phyloP scores from a whole-genome alignment of 2,329 filamentous ascomycete genomes.

The Lomentospora prolificans region DNA sequence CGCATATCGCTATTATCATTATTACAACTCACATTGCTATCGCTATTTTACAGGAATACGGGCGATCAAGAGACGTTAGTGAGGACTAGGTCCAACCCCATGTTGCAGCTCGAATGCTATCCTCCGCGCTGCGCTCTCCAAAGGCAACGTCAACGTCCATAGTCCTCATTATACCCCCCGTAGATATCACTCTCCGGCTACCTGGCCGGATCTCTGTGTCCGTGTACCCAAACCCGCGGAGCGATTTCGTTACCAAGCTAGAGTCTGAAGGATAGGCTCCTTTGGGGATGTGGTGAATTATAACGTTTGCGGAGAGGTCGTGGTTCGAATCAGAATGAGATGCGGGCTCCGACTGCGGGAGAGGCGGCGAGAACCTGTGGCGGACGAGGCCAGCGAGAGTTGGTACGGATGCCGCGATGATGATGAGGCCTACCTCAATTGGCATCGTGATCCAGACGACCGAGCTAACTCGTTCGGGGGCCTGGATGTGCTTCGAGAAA shows the following conservation, averaged over 20 bases:
- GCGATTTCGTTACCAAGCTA: not conserved
- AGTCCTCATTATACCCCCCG: not conserved
- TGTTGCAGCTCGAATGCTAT: not conserved
- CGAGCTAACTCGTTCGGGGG: not conserved
- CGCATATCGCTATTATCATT: too few relatives aligned
- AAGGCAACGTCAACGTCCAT: not conserved
- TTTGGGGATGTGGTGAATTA: not conserved
- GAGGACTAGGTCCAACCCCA: not conserved
- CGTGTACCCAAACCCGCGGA: not conserved
- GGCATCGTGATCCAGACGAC: not conserved
- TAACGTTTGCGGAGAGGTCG: not conserved
- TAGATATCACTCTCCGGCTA: not conserved
- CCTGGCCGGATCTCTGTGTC: not conserved
- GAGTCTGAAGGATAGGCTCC: not conserved
- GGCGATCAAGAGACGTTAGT: not conserved
- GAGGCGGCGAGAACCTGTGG: not conserved
- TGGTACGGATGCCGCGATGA: not conserved
- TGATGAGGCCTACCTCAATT: constrained; percentile 1
- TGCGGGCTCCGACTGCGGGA: not conserved
- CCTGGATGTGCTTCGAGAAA: not conserved
- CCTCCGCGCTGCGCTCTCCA: not conserved
- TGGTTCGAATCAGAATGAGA: not conserved
- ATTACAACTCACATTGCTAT: too few relatives aligned
- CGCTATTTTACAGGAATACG: too few relatives aligned
- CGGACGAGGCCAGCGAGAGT: not conserved